Base-by-base conservation (phyloP, 2,329 filamentous ascomycete species). In the Epichloe coenophiala region DNA sequence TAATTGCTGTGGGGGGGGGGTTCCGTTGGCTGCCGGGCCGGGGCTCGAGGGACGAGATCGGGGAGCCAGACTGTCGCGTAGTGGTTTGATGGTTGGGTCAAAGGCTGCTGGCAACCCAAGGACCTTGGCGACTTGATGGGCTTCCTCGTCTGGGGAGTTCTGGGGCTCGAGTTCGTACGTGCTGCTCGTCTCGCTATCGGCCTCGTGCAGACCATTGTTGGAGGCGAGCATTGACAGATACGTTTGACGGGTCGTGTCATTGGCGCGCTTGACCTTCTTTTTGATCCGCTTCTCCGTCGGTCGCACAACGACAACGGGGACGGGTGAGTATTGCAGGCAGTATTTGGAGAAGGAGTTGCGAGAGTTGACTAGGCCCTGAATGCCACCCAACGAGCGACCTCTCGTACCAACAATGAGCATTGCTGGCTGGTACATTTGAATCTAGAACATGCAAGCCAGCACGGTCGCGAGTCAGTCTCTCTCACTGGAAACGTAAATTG, bases 341-440 rank as follows among this genome's bases (percentile, higher is more conserved):
- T 95, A 96, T 63, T 95, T 95, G 27, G 88, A 94, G 43, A 95
- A 90, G 0, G 86, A 93, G 56, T 88, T 93, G 42, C 76, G 71
- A 35, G 76, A 78, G 46, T 87, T 88, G 41, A 95, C 78, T 31
- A 95, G 73, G 45, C 88, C 87, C 63, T 95, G 89, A 51, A 95
- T 83, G 27, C 89, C 88, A 37, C 88, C 88, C 2, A 95, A 74
- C 38, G 85, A 91, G 50, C 88, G 80, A 44, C 90, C 90, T 59
- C 86, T 80, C 1, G 90, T 95, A 42, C 90, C 90, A 15, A 96
- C 90, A 31, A 96, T 84, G 21, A 96, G 77, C 70, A 95, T 90
- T 3, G 87, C 88, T 3, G 90, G 90, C 62, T 95, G 86, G 65
- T 96, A 91, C 54, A 95, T 84, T 60, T 87, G 83, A 57, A 96